Conservation (phyloP, 345 rosid genomes). For the Salix caprea region DNA sequence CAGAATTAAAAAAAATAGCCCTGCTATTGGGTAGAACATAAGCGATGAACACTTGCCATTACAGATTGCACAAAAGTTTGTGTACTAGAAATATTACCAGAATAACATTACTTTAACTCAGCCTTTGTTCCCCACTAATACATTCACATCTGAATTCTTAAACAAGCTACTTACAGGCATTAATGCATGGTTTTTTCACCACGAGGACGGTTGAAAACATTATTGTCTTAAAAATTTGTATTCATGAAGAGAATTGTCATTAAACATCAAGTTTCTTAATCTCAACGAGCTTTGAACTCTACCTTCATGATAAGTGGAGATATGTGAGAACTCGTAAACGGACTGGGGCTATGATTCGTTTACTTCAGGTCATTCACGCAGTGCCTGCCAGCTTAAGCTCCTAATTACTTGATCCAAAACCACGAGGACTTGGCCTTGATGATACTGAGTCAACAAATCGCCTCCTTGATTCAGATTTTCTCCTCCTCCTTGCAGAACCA, state of each 20-base stretch:
- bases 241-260: background rate
- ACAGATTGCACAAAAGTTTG: background rate
- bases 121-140: background rate
- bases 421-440: conserved; percentile 66
- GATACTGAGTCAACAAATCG: conserved; percentile 55
- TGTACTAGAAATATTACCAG: background rate
- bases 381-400: conserved; percentile 15
- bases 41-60: background rate
- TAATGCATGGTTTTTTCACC: background rate
- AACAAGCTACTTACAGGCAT: background rate
- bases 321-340: background rate
- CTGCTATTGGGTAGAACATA: background rate
- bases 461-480: conserved; percentile 59
- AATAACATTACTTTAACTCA: background rate
- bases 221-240: background rate
- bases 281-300: background rate
- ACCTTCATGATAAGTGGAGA: background rate
- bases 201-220: background rate
- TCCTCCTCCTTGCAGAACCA: conserved; percentile 84
- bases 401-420: conserved; percentile 63
- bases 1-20: background rate
- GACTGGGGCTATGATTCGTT: background rate
- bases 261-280: background rate
- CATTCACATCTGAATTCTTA: background rate
- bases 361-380: background rate